Evolutionary conservation across 345 rosid genomes (phyloP).

Genomic region (Balakata baccata): DNA sequence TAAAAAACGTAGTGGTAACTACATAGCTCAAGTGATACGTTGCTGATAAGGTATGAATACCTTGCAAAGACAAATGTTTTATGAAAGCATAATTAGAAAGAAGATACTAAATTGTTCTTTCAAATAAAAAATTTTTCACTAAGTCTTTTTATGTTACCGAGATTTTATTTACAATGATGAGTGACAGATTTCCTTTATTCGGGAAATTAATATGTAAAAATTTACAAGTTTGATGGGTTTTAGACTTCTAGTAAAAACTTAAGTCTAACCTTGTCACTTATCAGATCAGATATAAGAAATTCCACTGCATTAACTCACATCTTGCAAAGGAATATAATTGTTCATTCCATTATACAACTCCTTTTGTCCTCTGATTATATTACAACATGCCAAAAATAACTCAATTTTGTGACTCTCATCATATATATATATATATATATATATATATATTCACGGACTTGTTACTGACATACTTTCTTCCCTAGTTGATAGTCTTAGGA

Average conservation of each 20-base stretch:
- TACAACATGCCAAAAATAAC: background rate
- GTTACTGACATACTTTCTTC: background rate
- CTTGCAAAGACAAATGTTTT: no score
- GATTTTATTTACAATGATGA: background rate
- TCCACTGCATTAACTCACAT: background rate
- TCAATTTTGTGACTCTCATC: background rate
- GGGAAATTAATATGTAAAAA: background rate
- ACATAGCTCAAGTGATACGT: background rate
- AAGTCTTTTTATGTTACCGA: background rate
- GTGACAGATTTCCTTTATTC: background rate
- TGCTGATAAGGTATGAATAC: background rate
- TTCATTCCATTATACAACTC: background rate
- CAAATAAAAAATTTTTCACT: background rate
- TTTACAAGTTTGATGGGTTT: background rate
- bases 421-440: no score
- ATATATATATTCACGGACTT: background rate
- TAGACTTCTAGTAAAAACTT: background rate
- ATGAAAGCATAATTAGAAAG: background rate
- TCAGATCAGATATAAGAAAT: background rate
- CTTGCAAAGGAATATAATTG: background rate
- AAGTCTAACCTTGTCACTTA: background rate
- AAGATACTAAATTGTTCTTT: background rate
- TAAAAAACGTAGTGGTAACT: background rate
- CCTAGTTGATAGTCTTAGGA: background rate
- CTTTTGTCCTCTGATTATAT: background rate